These are phyloP conservation scores for Cichorium intybus DNA, from an alignment of 140 eudicot genomes.

Conservation along the genomic window DNA sequence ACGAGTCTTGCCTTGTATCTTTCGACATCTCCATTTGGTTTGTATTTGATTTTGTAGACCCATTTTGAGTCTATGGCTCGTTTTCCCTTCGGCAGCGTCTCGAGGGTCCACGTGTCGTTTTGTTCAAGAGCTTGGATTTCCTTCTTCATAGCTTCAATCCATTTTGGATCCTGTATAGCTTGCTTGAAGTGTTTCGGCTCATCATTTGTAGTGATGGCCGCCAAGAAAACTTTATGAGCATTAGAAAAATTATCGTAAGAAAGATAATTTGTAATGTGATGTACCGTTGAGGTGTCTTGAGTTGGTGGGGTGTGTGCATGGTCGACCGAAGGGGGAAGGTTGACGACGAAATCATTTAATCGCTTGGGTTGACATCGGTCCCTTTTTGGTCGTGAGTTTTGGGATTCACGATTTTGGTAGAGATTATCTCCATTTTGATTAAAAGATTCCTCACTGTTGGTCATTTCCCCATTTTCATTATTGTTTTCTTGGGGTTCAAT, in stretches of 20 bases:
- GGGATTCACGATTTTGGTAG: neutral
- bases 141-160: neutral
- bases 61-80: neutral
- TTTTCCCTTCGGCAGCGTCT: neutral
- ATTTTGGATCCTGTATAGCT: neutral
- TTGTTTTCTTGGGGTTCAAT: too few species aligned
- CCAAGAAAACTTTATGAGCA: too few species aligned
- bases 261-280: neutral
- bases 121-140: neutral
- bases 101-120: neutral
- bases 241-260: neutral
- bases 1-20: too few species aligned
- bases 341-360: too few species aligned
- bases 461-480: too few species aligned
- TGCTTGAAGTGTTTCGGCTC: neutral
- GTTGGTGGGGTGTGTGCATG: neutral
- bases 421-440: neutral
- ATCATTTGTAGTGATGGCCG: neutral
- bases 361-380: constrained; percentile 4
- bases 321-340: too few species aligned
- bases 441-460: too few species aligned
- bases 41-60: neutral
- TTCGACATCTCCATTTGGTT: too few species aligned
- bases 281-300: neutral
- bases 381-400: neutral